These are phyloP conservation scores for Marsdenia floribunda DNA, from an alignment of 257 asterid genomes.

Conservation along the genomic window DNA sequence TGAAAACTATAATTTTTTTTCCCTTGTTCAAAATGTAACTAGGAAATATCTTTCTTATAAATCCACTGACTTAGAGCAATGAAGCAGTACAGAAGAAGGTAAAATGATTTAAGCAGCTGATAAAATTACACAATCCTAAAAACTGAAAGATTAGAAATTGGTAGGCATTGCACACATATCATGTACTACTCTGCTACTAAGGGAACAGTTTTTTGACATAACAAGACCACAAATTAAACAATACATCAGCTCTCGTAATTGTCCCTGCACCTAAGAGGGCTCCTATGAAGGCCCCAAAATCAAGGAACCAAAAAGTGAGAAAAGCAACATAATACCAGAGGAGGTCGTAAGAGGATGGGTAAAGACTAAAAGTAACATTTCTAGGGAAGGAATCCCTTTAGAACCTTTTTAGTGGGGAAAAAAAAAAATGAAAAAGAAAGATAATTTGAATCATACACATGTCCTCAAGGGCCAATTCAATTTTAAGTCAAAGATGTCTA, in stretches of 20 bases:
- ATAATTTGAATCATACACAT: background rate
- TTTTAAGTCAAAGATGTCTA: background rate
- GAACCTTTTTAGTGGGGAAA: too few relatives aligned
- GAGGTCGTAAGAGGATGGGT: background rate
- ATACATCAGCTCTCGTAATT: background rate
- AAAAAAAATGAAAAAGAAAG: background rate
- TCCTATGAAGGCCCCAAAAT: background rate
- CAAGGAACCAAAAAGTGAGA: background rate
- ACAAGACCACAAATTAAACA: background rate
- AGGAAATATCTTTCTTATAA: background rate
- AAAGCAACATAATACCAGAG: background rate
- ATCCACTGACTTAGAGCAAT: background rate
- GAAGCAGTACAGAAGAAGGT: background rate
- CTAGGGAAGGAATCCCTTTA: background rate
- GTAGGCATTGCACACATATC: background rate
- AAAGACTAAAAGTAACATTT: background rate
- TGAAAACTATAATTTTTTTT: background rate
- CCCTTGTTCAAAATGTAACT: background rate
- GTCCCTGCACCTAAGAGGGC: background rate
- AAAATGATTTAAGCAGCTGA: background rate
- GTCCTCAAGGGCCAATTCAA: background rate
- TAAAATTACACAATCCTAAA: background rate
- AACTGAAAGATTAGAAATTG: background rate
- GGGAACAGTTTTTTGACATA: background rate
- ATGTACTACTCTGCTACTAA: background rate